Percentiles rank a stretch among this genome's conserved stretches.
Evolutionary conservation across 2,329 filamentous ascomycete species (phyloP).

Genomic region (Tolypocladium inflatum): DNA sequence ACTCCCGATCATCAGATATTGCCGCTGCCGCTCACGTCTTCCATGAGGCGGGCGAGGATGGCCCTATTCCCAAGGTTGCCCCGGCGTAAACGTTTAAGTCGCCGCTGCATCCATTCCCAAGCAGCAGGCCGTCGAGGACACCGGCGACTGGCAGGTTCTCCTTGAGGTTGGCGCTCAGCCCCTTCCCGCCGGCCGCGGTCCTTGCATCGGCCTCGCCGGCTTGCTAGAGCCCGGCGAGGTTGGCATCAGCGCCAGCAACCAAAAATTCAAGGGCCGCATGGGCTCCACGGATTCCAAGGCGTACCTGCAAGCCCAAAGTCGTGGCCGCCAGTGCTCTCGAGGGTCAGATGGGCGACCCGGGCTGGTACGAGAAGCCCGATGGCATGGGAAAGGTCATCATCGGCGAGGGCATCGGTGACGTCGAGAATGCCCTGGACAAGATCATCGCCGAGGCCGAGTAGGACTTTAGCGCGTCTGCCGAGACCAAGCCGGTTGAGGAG

Average conservation of each 20-base stretch:
- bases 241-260: constrained; percentile 73
- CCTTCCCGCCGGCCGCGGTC: constrained; percentile 67
- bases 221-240: constrained; percentile 78
- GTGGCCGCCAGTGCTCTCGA: constrained; percentile 80
- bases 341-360: constrained; percentile 66
- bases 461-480: constrained; percentile 17
- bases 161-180: constrained; percentile 6
- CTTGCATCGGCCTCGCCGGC: constrained; percentile 80
- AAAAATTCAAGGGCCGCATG: constrained; percentile 91
- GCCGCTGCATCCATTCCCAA: constrained; percentile 73
- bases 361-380: constrained; percentile 65
- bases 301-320: constrained; percentile 82
- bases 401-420: constrained; percentile 61
- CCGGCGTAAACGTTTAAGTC: constrained; percentile 75
- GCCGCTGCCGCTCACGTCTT: constrained; percentile 77
- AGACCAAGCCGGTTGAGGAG: neutral
- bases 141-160: constrained; percentile 74
- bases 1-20: constrained; percentile 72
- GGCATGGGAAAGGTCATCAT: constrained; percentile 57
- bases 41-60: constrained; percentile 59
- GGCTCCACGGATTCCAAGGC: constrained; percentile 57
- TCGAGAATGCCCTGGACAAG: constrained; percentile 59
- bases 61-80: constrained; percentile 59
- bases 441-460: constrained; percentile 56
- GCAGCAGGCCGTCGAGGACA: constrained; percentile 64